Evolutionary conservation across 768 basidiomycete species (phyloP).

Genomic region (Xerocomellus chrysenteron): DNA sequence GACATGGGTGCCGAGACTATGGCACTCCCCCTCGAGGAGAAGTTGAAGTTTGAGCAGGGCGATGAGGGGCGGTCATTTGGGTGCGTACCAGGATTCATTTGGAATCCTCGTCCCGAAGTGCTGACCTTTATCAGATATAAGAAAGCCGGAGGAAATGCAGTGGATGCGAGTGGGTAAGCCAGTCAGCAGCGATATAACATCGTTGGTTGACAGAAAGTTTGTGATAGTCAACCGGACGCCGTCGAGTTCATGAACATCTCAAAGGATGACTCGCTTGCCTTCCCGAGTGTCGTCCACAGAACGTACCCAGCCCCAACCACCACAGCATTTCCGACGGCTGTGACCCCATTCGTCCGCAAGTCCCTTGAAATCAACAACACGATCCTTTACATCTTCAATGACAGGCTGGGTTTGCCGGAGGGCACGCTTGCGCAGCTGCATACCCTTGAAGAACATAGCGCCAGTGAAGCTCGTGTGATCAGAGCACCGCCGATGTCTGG

Average conservation of each 20-base stretch:
- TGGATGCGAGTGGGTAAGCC: slow-evolving; percentile 53
- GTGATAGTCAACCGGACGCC: slow-evolving; percentile 39
- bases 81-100: slow-evolving; percentile 9
- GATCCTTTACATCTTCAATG: slow-evolving; percentile 56
- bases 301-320: slow-evolving; percentile 56
- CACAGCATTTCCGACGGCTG: slow-evolving; percentile 46
- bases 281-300: slow-evolving; percentile 51
- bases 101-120: not conserved
- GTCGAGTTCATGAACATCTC: slow-evolving; percentile 67
- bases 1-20: slow-evolving; percentile 43
- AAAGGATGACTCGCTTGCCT: slow-evolving; percentile 67
- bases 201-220: not conserved
- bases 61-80: slow-evolving; percentile 42
- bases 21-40: slow-evolving; percentile 41
- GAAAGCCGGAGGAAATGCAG: slow-evolving; percentile 59
- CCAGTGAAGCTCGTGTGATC: slow-evolving; percentile 57
- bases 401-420: slow-evolving; percentile 49
- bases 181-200: not conserved
- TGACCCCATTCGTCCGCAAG: slow-evolving; percentile 57
- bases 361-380: slow-evolving; percentile 56
- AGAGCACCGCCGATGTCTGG: slow-evolving; percentile 43
- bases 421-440: slow-evolving; percentile 49
- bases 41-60: slow-evolving; percentile 44
- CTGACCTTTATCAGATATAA: slow-evolving; percentile 47
- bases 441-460: slow-evolving; percentile 44